A percentile compares a stretch with the other conserved stretches of the same genome.
phyloP scores from a whole-genome alignment of 371 early-diverging fungal genomes.

The Parasitella parasitica region DNA sequence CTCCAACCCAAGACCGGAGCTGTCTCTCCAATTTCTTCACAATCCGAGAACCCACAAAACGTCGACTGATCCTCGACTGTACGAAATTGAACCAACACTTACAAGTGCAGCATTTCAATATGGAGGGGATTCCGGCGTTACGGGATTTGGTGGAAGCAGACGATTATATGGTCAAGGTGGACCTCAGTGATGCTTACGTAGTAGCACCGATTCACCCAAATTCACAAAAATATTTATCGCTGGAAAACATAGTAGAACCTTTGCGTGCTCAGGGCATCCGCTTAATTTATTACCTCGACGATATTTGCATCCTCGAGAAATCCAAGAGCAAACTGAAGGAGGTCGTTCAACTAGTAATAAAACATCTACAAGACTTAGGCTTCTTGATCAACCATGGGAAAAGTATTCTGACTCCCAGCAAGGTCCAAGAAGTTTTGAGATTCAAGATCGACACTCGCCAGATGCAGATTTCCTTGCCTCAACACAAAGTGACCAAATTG shows the following conservation, averaged over 20 bases:
- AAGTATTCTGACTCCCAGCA: constrained; percentile 1
- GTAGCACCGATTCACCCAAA: constrained; percentile 10
- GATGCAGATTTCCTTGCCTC: constrained; percentile 6
- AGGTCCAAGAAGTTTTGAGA: constrained; percentile 9
- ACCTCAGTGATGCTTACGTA: constrained; percentile 7
- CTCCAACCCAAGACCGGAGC: not conserved
- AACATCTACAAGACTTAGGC: constrained; percentile 5
- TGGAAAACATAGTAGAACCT: constrained; percentile 5
- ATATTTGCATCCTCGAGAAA: constrained; percentile 3
- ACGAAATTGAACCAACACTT: not conserved
- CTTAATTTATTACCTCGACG: constrained; percentile 15
- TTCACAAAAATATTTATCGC: not conserved
- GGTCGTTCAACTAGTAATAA: not conserved
- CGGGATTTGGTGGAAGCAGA: constrained; percentile 2
- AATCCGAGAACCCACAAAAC: constrained; percentile 1
- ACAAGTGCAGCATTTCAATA: constrained; percentile 7
- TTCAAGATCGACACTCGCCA: constrained; percentile 12
- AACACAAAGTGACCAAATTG: not conserved
- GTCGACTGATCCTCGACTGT: constrained; percentile 1
- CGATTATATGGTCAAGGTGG: constrained; percentile 10
- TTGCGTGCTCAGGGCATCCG: constrained; percentile 6
- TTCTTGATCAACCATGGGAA: constrained; percentile 15
- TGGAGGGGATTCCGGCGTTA: constrained; percentile 5
- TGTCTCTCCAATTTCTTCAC: constrained; percentile 1
- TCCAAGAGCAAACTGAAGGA: not conserved